Evolutionary conservation across 805 yeast species (phyloP).

Genomic region (Myxozyma lipomycoides): DNA sequence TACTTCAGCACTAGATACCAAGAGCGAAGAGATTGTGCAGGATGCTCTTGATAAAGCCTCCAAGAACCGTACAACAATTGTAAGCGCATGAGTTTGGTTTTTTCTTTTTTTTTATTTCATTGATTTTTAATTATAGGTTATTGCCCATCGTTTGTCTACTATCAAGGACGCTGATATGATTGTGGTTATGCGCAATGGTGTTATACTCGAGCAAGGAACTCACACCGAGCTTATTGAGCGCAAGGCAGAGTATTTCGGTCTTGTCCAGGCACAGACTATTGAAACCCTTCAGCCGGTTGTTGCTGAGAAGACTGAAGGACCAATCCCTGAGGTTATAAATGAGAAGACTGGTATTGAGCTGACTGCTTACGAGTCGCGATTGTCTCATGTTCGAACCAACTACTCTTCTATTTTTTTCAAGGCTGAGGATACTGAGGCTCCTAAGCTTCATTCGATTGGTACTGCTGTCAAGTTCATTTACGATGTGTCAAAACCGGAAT

Average conservation of each 20-base stretch:
- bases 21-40: slow-evolving; percentile 58
- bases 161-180: slow-evolving; percentile 62
- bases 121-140: slow-evolving; percentile 49
- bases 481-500: slow-evolving; percentile 6
- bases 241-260: slow-evolving; percentile 35
- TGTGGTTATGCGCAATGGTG: slow-evolving; percentile 50
- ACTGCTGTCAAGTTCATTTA: slow-evolving; percentile 5
- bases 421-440: neutral
- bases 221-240: slow-evolving; percentile 38
- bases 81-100: slow-evolving; percentile 6
- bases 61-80: slow-evolving; percentile 52
- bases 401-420: neutral
- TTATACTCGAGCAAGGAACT: slow-evolving; percentile 48
- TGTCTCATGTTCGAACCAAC: slow-evolving; percentile 13
- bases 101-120: neutral
- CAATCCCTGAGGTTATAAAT: slow-evolving; percentile 9
- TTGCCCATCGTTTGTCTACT: slow-evolving; percentile 87
- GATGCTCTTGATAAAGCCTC: slow-evolving; percentile 43
- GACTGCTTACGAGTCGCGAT: slow-evolving; percentile 1
- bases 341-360: slow-evolving; percentile 17
- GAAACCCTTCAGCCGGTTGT: slow-evolving; percentile 3
- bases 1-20: slow-evolving; percentile 63
- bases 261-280: slow-evolving; percentile 40
- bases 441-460: neutral
- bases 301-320: slow-evolving; percentile 14